Evolutionary conservation across 164 flowering plant genomes (phyloP).

Genomic region (Tetrastigma voinierianum): DNA sequence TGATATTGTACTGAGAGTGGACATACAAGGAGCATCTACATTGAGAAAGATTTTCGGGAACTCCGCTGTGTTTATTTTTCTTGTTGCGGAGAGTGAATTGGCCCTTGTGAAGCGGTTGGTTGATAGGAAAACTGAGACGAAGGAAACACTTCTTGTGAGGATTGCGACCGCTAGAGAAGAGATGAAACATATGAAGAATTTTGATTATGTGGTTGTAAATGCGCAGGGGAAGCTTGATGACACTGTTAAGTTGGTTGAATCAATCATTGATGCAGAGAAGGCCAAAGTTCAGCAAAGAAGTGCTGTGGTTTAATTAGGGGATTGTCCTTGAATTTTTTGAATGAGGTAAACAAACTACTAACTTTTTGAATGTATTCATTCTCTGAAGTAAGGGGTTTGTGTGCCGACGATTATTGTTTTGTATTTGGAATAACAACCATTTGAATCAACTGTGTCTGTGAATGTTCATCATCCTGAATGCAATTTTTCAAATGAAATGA

Average conservation of each 20-base stretch:
- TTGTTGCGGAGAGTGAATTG: slow-evolving; percentile 82
- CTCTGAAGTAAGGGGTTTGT: background rate
- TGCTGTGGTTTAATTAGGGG: slow-evolving; percentile 33
- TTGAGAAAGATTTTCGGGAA: slow-evolving; percentile 59
- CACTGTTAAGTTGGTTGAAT: slow-evolving; percentile 62
- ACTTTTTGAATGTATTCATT: background rate
- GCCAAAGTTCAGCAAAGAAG: slow-evolving; percentile 67
- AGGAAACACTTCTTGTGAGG: slow-evolving; percentile 66
- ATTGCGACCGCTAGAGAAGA: slow-evolving; percentile 83
- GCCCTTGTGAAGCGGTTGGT: slow-evolving; percentile 71
- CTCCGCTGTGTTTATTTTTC: slow-evolving; percentile 72
- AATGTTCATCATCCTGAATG: background rate
- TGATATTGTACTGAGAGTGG: slow-evolving; percentile 86
- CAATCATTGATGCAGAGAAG: slow-evolving; percentile 88
- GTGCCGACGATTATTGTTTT: background rate
- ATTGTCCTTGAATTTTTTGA: background rate
- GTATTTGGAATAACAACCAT: background rate
- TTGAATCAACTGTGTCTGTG: background rate
- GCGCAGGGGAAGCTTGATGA: slow-evolving; percentile 68
- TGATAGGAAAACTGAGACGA: slow-evolving; percentile 71
- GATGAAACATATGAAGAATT: slow-evolving; percentile 58
- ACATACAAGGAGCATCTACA: slow-evolving; percentile 84
- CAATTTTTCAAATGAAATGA: too few species aligned
- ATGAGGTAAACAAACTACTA: background rate
- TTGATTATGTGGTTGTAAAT: slow-evolving; percentile 94